Evolutionary conservation across 768 basidiomycete genomes (phyloP), one percentile per base, ranked within the genome.

Genomic region (Termitomyces sp.): DNA sequence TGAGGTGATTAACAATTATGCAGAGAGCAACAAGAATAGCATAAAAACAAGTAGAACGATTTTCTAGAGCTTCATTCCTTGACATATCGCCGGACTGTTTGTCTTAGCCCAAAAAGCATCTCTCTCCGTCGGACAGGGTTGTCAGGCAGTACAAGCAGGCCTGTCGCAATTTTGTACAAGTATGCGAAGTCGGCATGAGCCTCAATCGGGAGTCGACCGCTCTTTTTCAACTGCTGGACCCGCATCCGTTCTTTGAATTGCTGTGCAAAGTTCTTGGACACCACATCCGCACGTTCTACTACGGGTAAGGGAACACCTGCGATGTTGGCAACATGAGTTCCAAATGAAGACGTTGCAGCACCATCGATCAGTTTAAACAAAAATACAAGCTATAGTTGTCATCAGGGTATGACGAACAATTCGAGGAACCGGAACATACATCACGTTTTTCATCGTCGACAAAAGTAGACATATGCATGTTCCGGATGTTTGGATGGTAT

Each of bases 401-500:
- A 37, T 45, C 30, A 38, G 23, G 21, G 35, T 41, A 50, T 54
- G 9, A 42, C 31, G 21, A 23, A 19, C 3, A 40, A 8, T 7
- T 19, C 40, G 17, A 31, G 47, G 51, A 10, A 37, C 11, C 17
- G 44, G 26, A 50, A 67, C 77, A 44, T 60, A 91, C 94, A 75
- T 91, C 91, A 53, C 88, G 83, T 67, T 91, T 92, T 61, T 91
- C 89, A 50, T 98, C 94, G 63, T 98, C 92, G 7, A 98, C 89
- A 48, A 91, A 78, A 0, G 96, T 98, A 19, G 88, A 80, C 97
- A 99, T 98, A 70, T 97, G 86, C 88, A 96, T 96, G 54, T 87
- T 91, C 55, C 91, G 79, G 62, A 98, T 90, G 65, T 95, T 97
- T 1, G 91, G 89, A 66, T 95, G 92, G 63, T 93, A 92, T 2